Evolutionary conservation across 345 rosid genomes (phyloP).

Genomic region (Murraya koenigii): DNA sequence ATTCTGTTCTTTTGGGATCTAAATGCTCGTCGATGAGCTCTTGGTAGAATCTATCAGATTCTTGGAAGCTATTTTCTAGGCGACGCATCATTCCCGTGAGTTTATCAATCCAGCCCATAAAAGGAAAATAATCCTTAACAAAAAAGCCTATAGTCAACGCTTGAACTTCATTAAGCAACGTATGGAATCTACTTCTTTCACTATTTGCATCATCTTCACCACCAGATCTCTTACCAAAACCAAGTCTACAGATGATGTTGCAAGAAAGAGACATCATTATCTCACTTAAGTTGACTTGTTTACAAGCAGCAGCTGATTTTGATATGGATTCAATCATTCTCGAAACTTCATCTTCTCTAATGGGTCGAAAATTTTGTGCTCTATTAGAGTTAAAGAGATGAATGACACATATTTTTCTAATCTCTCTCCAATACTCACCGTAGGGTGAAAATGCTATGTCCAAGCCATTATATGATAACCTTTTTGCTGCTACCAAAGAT

Average conservation of each 20-base stretch:
- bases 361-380: constrained; percentile 15
- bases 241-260: constrained; percentile 21
- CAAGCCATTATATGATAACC: background rate
- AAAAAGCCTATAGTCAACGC: constrained; percentile 24
- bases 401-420: constrained; percentile 21
- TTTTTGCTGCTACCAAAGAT: background rate
- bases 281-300: constrained; percentile 14
- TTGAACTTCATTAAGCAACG: constrained; percentile 21
- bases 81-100: constrained; percentile 26
- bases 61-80: constrained; percentile 31
- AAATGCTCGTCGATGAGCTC: constrained; percentile 40
- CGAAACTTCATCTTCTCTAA: constrained; percentile 26
- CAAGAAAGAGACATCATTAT: constrained; percentile 11
- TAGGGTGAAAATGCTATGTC: constrained; percentile 31
- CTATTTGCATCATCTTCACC: background rate
- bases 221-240: constrained; percentile 28
- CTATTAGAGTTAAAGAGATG: constrained; percentile 25
- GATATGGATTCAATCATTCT: constrained; percentile 22
- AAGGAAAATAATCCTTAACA: constrained; percentile 29
- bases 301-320: background rate
- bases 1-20: constrained; percentile 7
- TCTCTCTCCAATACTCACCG: constrained; percentile 26
- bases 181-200: constrained; percentile 13
- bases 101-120: constrained; percentile 27
- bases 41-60: constrained; percentile 42